These are phyloP conservation scores for Scedosporium aurantiacum DNA, from an alignment of 2,329 filamentous ascomycete species.

Conservation along the genomic window DNA sequence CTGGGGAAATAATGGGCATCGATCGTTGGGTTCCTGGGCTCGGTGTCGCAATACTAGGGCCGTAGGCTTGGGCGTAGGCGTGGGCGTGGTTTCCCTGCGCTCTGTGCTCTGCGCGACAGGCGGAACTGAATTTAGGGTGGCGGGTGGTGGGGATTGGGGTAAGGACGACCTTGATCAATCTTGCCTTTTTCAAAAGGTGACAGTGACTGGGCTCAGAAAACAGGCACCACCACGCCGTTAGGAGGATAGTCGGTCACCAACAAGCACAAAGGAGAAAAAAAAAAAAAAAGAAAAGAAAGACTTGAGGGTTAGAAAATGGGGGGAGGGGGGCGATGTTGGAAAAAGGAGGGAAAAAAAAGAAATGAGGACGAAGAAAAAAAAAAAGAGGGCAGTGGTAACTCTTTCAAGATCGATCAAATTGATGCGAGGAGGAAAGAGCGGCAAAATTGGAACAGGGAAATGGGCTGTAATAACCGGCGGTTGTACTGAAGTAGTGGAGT, in stretches of 20 bases:
- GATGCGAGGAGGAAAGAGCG: slow-evolving; percentile 1
- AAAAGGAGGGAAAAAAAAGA: background rate
- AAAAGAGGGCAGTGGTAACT: background rate
- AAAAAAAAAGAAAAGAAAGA: slow-evolving; percentile 6
- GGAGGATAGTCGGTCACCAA: background rate
- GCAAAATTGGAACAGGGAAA: slow-evolving; percentile 2
- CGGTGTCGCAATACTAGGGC: background rate
- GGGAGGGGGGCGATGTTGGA: background rate
- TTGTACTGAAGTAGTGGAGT: no score
- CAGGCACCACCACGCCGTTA: background rate
- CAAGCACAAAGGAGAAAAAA: slow-evolving; percentile 9
- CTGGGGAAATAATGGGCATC: background rate
- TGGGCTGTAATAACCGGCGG: slow-evolving; percentile 3
- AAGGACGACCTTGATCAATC: background rate
- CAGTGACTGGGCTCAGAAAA: background rate
- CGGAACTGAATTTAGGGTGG: background rate
- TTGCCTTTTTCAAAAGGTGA: no score
- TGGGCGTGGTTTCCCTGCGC: no score
- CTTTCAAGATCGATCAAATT: slow-evolving; percentile 2
- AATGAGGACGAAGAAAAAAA: background rate
- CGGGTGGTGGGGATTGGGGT: background rate
- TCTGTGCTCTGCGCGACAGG: background rate
- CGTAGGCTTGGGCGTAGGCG: no score
- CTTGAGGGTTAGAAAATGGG: background rate
- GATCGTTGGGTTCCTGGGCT: background rate